phyloP scores from a whole-genome alignment of 129 eudicot genomes.

The Artemisia annua region DNA sequence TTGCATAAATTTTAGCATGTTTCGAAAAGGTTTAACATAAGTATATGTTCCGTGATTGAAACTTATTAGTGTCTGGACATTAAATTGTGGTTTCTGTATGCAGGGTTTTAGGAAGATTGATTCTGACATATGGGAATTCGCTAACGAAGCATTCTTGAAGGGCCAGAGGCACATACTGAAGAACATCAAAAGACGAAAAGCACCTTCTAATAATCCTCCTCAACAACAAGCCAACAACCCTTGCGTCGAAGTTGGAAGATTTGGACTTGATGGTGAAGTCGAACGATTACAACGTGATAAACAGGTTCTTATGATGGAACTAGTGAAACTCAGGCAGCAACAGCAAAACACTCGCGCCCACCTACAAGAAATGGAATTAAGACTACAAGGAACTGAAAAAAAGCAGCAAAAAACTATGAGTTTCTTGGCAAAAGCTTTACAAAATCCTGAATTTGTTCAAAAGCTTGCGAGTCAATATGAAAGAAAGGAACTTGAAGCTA shows the following conservation, averaged over 20 bases:
- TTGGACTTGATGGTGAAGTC: slow-evolving; percentile 56
- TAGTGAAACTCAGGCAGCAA: slow-evolving; percentile 74
- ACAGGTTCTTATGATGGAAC: slow-evolving; percentile 62
- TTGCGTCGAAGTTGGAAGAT: slow-evolving; percentile 59
- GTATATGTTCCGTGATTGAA: slow-evolving; percentile 3
- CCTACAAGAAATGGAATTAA: slow-evolving; percentile 74
- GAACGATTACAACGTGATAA: slow-evolving; percentile 71
- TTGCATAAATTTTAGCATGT: no score
- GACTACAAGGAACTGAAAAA: slow-evolving; percentile 74
- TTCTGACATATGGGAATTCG: slow-evolving; percentile 91
- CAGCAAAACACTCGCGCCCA: slow-evolving; percentile 62
- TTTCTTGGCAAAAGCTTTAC: slow-evolving; percentile 87
- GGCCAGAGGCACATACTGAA: slow-evolving; percentile 75
- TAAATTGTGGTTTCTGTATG: slow-evolving; percentile 24
- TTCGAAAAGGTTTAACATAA: background rate
- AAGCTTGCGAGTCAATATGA: slow-evolving; percentile 60
- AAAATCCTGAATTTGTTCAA: slow-evolving; percentile 71
- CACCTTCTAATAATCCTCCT: slow-evolving; percentile 40
- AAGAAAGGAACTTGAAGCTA: slow-evolving; percentile 57
- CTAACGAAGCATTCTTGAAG: slow-evolving; percentile 72
- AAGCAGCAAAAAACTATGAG: slow-evolving; percentile 91
- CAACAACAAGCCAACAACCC: slow-evolving; percentile 41
- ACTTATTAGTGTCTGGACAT: slow-evolving; percentile 6
- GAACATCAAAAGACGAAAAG: slow-evolving; percentile 68
- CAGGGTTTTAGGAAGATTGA: slow-evolving; percentile 98